Percentiles rank a stretch among this genome's conserved stretches.
These are phyloP conservation scores for Serendipita indica DNA, from an alignment of 768 basidiomycete species.

Conservation along the genomic window DNA sequence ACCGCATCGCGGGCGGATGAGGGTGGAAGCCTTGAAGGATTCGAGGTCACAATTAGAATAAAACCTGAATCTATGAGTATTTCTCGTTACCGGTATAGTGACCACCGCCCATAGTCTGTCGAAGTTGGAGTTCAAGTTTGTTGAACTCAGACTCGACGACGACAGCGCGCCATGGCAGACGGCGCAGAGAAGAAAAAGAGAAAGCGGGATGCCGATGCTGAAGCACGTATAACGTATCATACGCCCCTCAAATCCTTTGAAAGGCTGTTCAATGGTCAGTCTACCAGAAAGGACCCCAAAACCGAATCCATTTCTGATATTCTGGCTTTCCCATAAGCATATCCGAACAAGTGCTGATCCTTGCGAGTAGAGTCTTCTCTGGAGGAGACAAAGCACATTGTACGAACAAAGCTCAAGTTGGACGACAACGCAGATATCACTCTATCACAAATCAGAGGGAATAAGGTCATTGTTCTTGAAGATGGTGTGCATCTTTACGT, in stretches of 20 bases:
- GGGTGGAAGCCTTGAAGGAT: conserved; percentile 78
- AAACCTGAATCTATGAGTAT: background rate
- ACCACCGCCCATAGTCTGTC: background rate
- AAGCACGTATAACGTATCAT: conserved; percentile 27
- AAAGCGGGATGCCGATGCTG: conserved; percentile 13
- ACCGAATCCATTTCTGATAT: no score
- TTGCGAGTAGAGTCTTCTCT: conserved; percentile 41
- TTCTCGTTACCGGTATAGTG: background rate
- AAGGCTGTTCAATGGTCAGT: conserved; percentile 29
- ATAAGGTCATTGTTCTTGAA: conserved; percentile 47
- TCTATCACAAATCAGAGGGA: conserved; percentile 40
- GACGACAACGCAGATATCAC: conserved; percentile 23
- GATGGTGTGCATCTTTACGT: conserved; percentile 38
- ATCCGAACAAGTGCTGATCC: no score
- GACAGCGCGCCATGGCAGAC: background rate
- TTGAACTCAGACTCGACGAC: background rate
- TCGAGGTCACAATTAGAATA: background rate
- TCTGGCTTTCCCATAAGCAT: no score
- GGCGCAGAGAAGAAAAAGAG: conserved; percentile 18
- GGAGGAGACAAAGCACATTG: conserved; percentile 38
- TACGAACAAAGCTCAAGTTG: conserved; percentile 48
- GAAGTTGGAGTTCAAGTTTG: background rate
- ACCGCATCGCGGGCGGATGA: conserved; percentile 62
- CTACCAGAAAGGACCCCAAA: no score
- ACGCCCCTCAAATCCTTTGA: conserved; percentile 26